Percentiles rank a stretch among this genome's conserved stretches.
These are phyloP conservation scores for Ceratocystis alfenasii DNA, from an alignment of 2,329 filamentous ascomycete species.

Conservation along the genomic window DNA sequence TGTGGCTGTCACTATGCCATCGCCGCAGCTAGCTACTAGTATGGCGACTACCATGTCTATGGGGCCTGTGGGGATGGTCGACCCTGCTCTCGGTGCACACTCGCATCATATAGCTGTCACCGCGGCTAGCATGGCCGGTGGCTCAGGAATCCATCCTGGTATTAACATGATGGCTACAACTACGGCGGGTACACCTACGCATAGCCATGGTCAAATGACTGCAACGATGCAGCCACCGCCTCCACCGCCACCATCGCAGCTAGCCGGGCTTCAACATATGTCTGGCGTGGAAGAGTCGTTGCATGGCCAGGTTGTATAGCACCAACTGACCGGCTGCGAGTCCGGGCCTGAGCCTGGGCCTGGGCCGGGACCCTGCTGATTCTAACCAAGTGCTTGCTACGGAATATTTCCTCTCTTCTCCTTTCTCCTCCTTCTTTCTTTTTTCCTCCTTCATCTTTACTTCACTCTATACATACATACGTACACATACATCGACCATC, in stretches of 20 bases:
- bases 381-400: too few relatives aligned
- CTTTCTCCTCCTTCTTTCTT: background rate
- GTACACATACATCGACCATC: background rate
- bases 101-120: constrained; percentile 12
- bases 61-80: constrained; percentile 13
- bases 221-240: constrained; percentile 7
- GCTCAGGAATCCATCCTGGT: constrained; percentile 14
- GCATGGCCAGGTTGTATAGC: constrained; percentile 19
- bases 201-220: constrained; percentile 8
- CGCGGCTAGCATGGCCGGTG: constrained; percentile 1
- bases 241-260: constrained; percentile 1
- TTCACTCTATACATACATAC: background rate
- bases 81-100: constrained; percentile 18
- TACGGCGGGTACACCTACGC: too few relatives aligned
- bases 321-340: constrained; percentile 6
- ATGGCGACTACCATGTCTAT: constrained; percentile 19
- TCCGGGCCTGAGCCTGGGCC: too few relatives aligned
- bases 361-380: too few relatives aligned
- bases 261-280: constrained; percentile 13
- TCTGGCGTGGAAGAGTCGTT: constrained; percentile 19
- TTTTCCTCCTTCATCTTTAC: background rate
- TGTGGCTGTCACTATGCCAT: constrained; percentile 19
- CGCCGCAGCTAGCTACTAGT: constrained; percentile 18
- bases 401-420: background rate
- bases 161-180: constrained; percentile 19